Evolutionary conservation across 805 yeast species (phyloP), one percentile per base, ranked within the genome.

Genomic region (Saccharomycopsis oosterbeekiorum): DNA sequence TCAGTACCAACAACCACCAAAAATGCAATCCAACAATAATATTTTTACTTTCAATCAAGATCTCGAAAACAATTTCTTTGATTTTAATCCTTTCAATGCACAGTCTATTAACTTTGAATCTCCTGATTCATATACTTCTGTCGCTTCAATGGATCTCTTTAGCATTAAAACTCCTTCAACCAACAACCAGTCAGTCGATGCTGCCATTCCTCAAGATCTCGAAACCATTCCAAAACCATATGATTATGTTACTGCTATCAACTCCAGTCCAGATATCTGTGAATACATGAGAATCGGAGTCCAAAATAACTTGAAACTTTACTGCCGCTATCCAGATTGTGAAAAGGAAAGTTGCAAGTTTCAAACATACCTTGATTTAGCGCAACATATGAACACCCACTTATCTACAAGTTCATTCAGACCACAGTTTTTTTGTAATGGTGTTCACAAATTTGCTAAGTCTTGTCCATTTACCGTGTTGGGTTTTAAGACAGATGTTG

Each of bases 341-440:
- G 21, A 36, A 24, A 40, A 39, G 5, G 37, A 21, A 14, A 58
- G 55, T 21, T 36, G n/a, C 6, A 56, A 42, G 29, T 61, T 57
- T 55, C 14, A 21, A 26, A 24, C 34, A n/a, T 63, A 63, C 50
- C 34, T 56, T 12, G 59, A 26, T 11, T 55, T 63, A 17, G 65
- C 65, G 1, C 55, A 39, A 8, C 65, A 63, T 29, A 63, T 63
- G 64, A 62, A 63, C 55, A 36, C 14, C 3, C 65, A 63, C 29
- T 40, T 57, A 17, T 50, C 24, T 19, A 40, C n/a, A 24, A 15
- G 29, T 43, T 42, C 54, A 14, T 63, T 61, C 40, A 37, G 21
- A 17, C 65, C 65, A 29, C 34, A 26, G 21, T 40, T 61, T 24
- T 19, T 47, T 1, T 63, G 65, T 29, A 60, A 63, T 43, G 64